phyloP scores from a whole-genome alignment of 2,329 filamentous ascomycete species.

The Nemania serpens region DNA sequence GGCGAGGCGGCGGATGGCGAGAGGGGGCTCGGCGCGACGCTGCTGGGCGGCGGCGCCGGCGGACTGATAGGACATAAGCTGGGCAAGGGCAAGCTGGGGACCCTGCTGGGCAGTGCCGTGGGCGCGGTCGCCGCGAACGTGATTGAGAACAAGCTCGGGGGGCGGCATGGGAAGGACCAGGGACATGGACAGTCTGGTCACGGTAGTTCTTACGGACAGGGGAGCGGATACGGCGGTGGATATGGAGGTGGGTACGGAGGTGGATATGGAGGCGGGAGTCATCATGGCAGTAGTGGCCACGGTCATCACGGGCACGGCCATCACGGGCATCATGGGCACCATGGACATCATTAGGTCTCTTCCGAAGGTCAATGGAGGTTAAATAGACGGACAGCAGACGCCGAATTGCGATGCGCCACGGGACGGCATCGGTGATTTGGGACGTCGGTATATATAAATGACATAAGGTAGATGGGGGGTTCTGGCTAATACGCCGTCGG shows the following conservation, averaged over 20 bases:
- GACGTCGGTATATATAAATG: too few species aligned
- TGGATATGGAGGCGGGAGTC: conserved; percentile 21
- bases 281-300: conserved; percentile 21
- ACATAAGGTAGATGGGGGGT: too few species aligned
- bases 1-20: conserved; percentile 49
- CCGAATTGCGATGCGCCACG: too few species aligned
- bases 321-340: conserved; percentile 28
- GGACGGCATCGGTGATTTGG: too few species aligned
- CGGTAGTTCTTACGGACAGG: conserved; percentile 7
- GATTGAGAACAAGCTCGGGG: conserved; percentile 51
- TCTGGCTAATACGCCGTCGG: too few species aligned
- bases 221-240: conserved; percentile 15
- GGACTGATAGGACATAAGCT: conserved; percentile 59
- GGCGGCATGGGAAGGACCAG: conserved; percentile 39
- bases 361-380: too few species aligned
- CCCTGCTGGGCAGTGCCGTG: conserved; percentile 56
- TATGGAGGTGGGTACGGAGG: conserved; percentile 31
- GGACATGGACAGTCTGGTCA: conserved; percentile 34
- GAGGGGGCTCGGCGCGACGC: conserved; percentile 58
- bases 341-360: conserved; percentile 3
- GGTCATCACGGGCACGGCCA: neutral
- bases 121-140: conserved; percentile 61
- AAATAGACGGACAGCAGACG: too few species aligned
- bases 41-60: conserved; percentile 58
- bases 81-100: conserved; percentile 58